Conservation (phyloP, 805 yeast species). For the Teunomyces gatunensis region DNA sequence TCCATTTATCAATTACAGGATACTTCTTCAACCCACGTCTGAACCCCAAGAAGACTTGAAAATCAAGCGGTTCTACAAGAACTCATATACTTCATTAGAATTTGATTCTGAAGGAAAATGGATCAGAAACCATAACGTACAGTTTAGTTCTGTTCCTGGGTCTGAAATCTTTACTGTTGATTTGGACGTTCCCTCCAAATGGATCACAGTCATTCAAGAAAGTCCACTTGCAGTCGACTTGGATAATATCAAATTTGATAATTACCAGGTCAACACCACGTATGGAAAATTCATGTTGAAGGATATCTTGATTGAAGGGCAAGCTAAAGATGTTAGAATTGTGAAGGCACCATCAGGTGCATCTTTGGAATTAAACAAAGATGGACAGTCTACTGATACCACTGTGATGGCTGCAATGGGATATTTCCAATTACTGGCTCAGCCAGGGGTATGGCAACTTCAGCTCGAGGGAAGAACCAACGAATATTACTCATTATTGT, state of each 20-base stretch:
- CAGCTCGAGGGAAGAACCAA: constrained; percentile 30
- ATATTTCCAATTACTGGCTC: constrained; percentile 73
- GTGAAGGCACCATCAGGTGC: constrained; percentile 50
- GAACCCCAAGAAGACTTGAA: constrained; percentile 38
- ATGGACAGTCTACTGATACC: constrained; percentile 46
- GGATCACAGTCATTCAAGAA: constrained; percentile 60
- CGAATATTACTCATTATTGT: constrained; percentile 23
- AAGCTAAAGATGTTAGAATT: constrained; percentile 46
- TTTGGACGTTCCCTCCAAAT: constrained; percentile 59
- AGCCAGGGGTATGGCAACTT: constrained; percentile 70
- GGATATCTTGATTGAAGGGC: constrained; percentile 67
- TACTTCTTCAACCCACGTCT: constrained; percentile 58
- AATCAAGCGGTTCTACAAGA: constrained; percentile 59
- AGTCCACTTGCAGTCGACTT: constrained; percentile 48
- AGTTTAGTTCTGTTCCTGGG: constrained; percentile 48
- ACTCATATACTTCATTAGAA: constrained; percentile 34
- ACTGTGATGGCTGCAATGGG: constrained; percentile 78
- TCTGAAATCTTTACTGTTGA: constrained; percentile 51
- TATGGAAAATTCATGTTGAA: constrained; percentile 50
- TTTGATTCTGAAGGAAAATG: constrained; percentile 28
- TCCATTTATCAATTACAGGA: constrained; percentile 49
- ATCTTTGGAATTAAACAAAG: constrained; percentile 37
- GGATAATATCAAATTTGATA: constrained; percentile 52
- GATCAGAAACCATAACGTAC: constrained; percentile 20
- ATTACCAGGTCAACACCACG: constrained; percentile 35